Percentiles rank a stretch among this genome's conserved stretches.
These are phyloP conservation scores for Ascochyta pisi DNA, from an alignment of 2,329 filamentous ascomycete species.

Conservation along the genomic window DNA sequence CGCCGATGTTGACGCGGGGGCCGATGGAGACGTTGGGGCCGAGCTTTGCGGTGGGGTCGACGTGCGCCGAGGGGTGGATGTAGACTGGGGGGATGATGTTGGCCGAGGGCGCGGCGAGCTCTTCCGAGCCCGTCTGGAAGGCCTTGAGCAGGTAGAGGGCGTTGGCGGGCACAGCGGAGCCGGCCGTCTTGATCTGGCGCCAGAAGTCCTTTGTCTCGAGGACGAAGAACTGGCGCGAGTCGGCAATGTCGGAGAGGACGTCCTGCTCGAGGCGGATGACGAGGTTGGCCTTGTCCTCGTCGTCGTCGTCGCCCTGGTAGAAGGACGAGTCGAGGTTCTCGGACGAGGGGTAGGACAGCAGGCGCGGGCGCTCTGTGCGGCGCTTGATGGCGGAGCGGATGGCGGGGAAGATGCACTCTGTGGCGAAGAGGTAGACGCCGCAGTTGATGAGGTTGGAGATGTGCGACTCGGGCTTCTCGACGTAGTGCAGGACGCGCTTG, in stretches of 20 bases:
- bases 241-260: slow-evolving; percentile 91
- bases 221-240: slow-evolving; percentile 97
- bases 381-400: slow-evolving; percentile 96
- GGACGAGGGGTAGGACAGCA: slow-evolving; percentile 93
- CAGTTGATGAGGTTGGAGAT: slow-evolving; percentile 99
- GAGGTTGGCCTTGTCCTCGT: slow-evolving; percentile 78
- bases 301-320: slow-evolving; percentile 68
- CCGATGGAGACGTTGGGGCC: slow-evolving; percentile 97
- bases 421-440: slow-evolving; percentile 96
- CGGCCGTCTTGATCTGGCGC: slow-evolving; percentile 99
- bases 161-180: slow-evolving; percentile 94
- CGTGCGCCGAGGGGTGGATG: slow-evolving; percentile 88
- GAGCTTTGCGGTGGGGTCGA: slow-evolving; percentile 94
- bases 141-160: slow-evolving; percentile 96
- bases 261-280: slow-evolving; percentile 97
- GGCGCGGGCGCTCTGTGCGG: slow-evolving; percentile 85
- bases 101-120: slow-evolving; percentile 82
- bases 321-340: slow-evolving; percentile 83
- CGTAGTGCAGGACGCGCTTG: slow-evolving; percentile 95
- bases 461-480: slow-evolving; percentile 97
- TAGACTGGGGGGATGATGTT: slow-evolving; percentile 92
- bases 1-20: slow-evolving; percentile 81
- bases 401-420: slow-evolving; percentile 94
- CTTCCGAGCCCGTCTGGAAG: slow-evolving; percentile 79
- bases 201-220: slow-evolving; percentile 99